These are phyloP conservation scores for Papiliotrema flavescens DNA, from an alignment of 1,284 basidiomycete species.

Conservation along the genomic window DNA sequence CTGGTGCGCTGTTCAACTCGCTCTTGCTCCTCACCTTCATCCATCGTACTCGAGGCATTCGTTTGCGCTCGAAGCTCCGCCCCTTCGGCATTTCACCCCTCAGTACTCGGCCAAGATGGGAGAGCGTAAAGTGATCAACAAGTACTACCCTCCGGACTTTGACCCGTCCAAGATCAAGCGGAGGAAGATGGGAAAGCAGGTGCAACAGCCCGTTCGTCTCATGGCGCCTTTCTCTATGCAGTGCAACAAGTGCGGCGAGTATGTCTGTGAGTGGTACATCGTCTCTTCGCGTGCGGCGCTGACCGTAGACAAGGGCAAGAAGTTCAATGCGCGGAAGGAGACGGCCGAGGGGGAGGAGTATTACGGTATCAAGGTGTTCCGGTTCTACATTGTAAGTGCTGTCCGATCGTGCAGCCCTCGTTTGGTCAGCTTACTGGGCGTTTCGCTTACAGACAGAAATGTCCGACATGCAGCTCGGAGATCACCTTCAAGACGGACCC, in stretches of 20 bases:
- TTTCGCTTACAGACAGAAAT: slow-evolving; percentile 42
- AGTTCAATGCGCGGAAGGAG: slow-evolving; percentile 99
- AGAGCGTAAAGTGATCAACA: slow-evolving; percentile 80
- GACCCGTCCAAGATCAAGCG: slow-evolving; percentile 95
- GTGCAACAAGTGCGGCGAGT: slow-evolving; percentile 94
- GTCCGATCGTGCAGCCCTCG: slow-evolving; percentile 64
- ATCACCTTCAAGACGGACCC: slow-evolving; percentile 99
- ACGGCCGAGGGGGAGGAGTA: slow-evolving; percentile 96
- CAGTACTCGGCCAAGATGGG: slow-evolving; percentile 59
- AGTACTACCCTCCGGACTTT: slow-evolving; percentile 67
- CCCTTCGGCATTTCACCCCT: no score
- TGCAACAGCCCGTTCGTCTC: slow-evolving; percentile 92
- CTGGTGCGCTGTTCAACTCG: no score
- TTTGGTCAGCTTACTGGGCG: neutral
- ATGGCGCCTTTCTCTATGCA: slow-evolving; percentile 99
- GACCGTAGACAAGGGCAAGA: slow-evolving; percentile 73
- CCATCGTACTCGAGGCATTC: no score
- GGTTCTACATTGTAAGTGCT: slow-evolving; percentile 53
- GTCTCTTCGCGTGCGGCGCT: neutral
- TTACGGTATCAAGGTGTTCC: slow-evolving; percentile 79
- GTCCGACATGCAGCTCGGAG: slow-evolving; percentile 90
- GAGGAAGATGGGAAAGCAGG: slow-evolving; percentile 78
- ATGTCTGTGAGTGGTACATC: slow-evolving; percentile 65
- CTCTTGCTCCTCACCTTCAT: no score
- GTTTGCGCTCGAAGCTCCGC: no score